Percentiles rank a stretch among this genome's conserved stretches.
Evolutionary conservation across 1,139 yeast genomes (phyloP).

Genomic region (Meyerozyma guilliermondii): DNA sequence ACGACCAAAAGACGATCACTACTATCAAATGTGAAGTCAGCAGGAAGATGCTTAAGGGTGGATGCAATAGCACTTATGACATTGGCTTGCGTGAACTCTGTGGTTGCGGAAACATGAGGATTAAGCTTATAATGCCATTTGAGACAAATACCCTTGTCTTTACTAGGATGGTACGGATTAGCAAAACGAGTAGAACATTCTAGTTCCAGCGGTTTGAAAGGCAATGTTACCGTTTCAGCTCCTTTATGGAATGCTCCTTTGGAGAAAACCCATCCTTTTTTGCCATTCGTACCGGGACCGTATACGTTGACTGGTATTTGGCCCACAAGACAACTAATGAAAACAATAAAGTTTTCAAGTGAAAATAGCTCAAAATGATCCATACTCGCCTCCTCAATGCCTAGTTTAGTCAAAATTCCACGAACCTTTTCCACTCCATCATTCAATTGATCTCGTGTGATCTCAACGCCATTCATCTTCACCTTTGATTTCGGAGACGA

Average conservation of each 20-base stretch:
- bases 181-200: conserved; percentile 8
- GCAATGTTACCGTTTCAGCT: background rate
- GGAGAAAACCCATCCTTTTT: background rate
- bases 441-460: conserved; percentile 22
- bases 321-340: conserved; percentile 19
- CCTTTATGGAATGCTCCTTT: background rate
- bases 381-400: conserved; percentile 12
- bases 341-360: background rate
- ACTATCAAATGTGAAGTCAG: conserved; percentile 30
- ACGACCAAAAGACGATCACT: conserved; percentile 43
- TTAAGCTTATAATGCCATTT: conserved; percentile 18
- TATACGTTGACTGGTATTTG: conserved; percentile 21
- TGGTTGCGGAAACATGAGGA: conserved; percentile 18
- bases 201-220: background rate
- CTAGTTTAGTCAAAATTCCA: conserved; percentile 10
- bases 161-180: conserved; percentile 27
- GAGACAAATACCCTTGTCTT: conserved; percentile 38
- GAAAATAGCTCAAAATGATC: background rate
- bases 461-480: conserved; percentile 13
- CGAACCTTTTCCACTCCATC: conserved; percentile 16
- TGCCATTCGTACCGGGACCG: conserved; percentile 8
- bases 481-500: conserved; percentile 11
- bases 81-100: conserved; percentile 53
- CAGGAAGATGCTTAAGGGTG: conserved; percentile 54
- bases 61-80: conserved; percentile 63